Percentiles rank a stretch among this genome's conserved stretches.
Evolutionary conservation across 2,329 filamentous ascomycete species (phyloP).

Genomic region (Apiospora phragmitis): DNA sequence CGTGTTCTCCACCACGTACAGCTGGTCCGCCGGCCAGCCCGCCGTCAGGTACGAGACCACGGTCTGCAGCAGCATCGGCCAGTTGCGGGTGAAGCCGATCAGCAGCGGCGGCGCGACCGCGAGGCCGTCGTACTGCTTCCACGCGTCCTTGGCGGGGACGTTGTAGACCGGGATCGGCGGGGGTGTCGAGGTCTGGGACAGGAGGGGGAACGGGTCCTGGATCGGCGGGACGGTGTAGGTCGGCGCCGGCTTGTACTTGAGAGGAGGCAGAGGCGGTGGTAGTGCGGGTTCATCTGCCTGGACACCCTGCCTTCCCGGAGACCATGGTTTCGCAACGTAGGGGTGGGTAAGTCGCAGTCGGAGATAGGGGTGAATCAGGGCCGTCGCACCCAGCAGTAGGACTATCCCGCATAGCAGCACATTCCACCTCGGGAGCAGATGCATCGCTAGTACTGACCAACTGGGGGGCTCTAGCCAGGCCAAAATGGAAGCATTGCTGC

Average conservation of each 20-base stretch:
- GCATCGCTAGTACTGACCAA: not conserved
- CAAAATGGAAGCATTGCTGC: not conserved
- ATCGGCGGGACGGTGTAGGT: conserved; percentile 38
- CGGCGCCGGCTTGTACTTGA: conserved; percentile 33
- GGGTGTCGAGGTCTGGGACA: conserved; percentile 31
- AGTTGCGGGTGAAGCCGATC: conserved; percentile 60
- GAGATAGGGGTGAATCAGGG: not conserved
- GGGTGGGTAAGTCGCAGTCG: not conserved
- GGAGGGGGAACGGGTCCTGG: conserved; percentile 43
- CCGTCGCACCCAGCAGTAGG: not conserved
- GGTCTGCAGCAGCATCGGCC: conserved; percentile 55
- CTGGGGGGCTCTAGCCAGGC: not conserved
- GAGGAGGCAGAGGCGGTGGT: not conserved
- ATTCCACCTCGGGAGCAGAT: not conserved
- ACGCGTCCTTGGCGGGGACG: conserved; percentile 36
- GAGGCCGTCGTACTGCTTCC: conserved; percentile 36
- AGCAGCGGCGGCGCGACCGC: conserved; percentile 49
- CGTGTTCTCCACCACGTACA: conserved; percentile 61
- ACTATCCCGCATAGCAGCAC: not conserved
- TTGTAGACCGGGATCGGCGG: conserved; percentile 49
- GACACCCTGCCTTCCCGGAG: not conserved
- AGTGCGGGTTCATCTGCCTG: not conserved
- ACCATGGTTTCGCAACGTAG: not conserved
- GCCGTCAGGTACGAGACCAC: conserved; percentile 59
- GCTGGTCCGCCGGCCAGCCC: conserved; percentile 57